Percentiles rank a stretch among this genome's conserved stretches.
Evolutionary conservation across 2,329 filamentous ascomycete species (phyloP).

Genomic region (Simplicillium aogashimaense): DNA sequence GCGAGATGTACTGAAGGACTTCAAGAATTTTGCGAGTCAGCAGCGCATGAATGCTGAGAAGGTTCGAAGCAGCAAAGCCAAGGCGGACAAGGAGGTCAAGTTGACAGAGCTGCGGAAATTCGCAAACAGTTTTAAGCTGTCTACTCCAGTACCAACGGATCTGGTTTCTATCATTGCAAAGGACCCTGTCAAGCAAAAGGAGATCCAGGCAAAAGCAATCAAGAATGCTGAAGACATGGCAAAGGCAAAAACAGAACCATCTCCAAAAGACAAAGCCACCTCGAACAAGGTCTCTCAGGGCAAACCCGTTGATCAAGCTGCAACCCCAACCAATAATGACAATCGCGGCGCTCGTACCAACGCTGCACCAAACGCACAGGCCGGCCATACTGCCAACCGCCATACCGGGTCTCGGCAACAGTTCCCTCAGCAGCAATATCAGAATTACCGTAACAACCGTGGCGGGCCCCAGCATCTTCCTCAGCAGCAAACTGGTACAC

Average conservation of each 20-base stretch:
- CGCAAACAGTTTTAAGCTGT: conserved; percentile 85
- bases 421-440: conserved; percentile 35
- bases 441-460: conserved; percentile 39
- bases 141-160: conserved; percentile 84
- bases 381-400: conserved; percentile 23
- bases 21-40: conserved; percentile 52
- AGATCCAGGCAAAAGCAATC: conserved; percentile 83
- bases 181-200: conserved; percentile 86
- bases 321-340: conserved; percentile 13
- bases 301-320: conserved; percentile 19
- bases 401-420: conserved; percentile 38
- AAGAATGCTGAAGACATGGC: conserved; percentile 58
- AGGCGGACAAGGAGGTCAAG: conserved; percentile 80
- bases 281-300: conserved; percentile 35
- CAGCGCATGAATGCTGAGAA: conserved; percentile 48
- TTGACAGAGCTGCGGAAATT: conserved; percentile 94
- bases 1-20: conserved; percentile 50
- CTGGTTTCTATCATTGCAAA: conserved; percentile 93
- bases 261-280: conserved; percentile 30
- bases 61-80: conserved; percentile 45
- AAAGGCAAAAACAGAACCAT: conserved; percentile 41
- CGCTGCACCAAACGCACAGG: conserved; percentile 19
- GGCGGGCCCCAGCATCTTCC: conserved; percentile 30
- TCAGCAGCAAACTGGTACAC: conserved; percentile 31
- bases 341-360: conserved; percentile 21